Evolutionary conservation across 1,284 basidiomycete genomes (phyloP).

Genomic region (Athelia sp.): DNA sequence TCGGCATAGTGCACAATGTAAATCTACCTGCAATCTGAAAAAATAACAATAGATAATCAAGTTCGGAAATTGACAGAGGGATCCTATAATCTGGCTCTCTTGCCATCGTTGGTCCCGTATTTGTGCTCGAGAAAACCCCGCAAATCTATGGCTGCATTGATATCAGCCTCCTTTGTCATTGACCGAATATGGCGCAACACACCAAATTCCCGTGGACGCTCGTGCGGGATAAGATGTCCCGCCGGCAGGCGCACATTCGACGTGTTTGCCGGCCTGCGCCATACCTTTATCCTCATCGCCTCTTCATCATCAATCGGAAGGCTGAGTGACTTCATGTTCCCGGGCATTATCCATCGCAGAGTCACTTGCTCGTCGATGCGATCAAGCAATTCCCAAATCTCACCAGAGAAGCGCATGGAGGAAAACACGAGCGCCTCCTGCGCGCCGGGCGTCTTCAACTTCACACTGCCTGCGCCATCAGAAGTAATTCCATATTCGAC

Average conservation of each 20-base stretch:
- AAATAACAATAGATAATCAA: too few relatives aligned
- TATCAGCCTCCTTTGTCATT: too few relatives aligned
- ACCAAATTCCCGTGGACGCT: too few relatives aligned
- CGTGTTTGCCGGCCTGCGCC: constrained; percentile 53
- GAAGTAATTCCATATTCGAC: constrained; percentile 56
- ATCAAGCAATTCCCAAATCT: constrained; percentile 41
- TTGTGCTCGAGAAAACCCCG: not conserved
- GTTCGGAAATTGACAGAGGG: too few relatives aligned
- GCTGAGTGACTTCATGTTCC: constrained; percentile 17
- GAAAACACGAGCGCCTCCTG: constrained; percentile 56
- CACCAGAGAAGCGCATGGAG: constrained; percentile 33
- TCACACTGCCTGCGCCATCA: constrained; percentile 29
- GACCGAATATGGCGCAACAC: too few relatives aligned
- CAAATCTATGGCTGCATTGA: constrained; percentile 1
- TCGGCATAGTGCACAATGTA: too few relatives aligned
- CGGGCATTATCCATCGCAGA: constrained; percentile 56
- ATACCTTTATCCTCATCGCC: constrained; percentile 41
- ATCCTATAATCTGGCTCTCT: too few relatives aligned
- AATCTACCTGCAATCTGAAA: too few relatives aligned
- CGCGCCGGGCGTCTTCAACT: constrained; percentile 57
- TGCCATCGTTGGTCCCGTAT: too few relatives aligned
- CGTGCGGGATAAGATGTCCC: constrained; percentile 49
- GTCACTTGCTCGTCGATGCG: constrained; percentile 42
- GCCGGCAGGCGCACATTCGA: constrained; percentile 52
- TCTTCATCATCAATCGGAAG: constrained; percentile 29